These are phyloP conservation scores for Linum trigynum DNA, from an alignment of 345 rosid genomes.

Conservation along the genomic window DNA sequence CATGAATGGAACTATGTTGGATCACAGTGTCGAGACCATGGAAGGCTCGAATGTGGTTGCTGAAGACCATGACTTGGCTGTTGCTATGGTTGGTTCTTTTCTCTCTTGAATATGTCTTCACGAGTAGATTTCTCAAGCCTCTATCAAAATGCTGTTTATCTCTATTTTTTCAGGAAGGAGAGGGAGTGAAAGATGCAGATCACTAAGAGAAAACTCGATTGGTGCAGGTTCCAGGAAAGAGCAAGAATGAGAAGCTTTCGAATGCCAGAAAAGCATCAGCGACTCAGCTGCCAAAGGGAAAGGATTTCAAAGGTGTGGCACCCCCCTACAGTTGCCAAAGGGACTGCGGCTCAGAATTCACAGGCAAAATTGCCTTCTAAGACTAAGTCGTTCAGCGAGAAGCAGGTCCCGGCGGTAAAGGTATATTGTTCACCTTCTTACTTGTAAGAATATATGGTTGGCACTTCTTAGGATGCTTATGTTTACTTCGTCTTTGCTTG, in stretches of 20 bases:
- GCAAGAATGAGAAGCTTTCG: slow-evolving; percentile 40
- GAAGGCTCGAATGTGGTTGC: slow-evolving; percentile 15
- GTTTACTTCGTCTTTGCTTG: slow-evolving; percentile 20
- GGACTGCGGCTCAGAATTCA: slow-evolving; percentile 33
- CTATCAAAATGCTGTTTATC: slow-evolving; percentile 6
- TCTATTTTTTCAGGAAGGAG: slow-evolving; percentile 28
- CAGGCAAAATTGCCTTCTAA: slow-evolving; percentile 37
- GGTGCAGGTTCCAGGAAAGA: slow-evolving; percentile 38
- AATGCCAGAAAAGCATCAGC: slow-evolving; percentile 33
- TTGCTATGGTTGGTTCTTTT: slow-evolving; percentile 34
- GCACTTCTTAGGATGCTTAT: slow-evolving; percentile 17
- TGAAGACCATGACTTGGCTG: slow-evolving; percentile 26
- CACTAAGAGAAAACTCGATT: slow-evolving; percentile 27
- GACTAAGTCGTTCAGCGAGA: slow-evolving; percentile 43
- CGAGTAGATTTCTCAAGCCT: neutral
- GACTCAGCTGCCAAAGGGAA: slow-evolving; percentile 35
- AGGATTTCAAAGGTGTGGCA: slow-evolving; percentile 32
- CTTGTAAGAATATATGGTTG: slow-evolving; percentile 9
- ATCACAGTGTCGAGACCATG: slow-evolving; percentile 25
- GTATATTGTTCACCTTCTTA: slow-evolving; percentile 17
- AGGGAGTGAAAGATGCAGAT: slow-evolving; percentile 27
- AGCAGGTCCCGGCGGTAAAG: slow-evolving; percentile 37
- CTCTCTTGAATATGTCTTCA: slow-evolving; percentile 9
- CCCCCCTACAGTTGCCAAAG: slow-evolving; percentile 37
- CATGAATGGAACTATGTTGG: slow-evolving; percentile 23